Evolutionary conservation across 768 basidiomycete species (phyloP).

Genomic region (Dentipellis fragilis): DNA sequence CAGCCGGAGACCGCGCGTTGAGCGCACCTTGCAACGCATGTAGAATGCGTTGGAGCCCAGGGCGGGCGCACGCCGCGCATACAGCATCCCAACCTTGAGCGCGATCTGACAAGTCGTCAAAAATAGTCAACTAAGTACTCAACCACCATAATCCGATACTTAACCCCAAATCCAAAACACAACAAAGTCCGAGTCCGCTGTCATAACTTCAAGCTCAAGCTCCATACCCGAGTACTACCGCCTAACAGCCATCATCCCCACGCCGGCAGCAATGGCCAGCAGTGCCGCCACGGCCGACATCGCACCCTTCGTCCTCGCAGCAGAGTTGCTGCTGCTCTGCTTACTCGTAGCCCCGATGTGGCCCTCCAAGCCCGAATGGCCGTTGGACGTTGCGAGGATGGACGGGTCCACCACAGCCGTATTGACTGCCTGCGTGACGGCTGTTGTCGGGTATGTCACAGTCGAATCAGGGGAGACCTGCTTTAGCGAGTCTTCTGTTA

Average conservation of each 20-base stretch:
- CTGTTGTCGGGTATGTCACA: conserved; percentile 38
- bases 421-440: conserved; percentile 41
- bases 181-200: background rate
- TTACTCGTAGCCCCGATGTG: conserved; percentile 30
- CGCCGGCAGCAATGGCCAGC: background rate
- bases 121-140: background rate
- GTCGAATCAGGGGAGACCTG: conserved; percentile 29
- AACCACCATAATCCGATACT: background rate
- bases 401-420: conserved; percentile 45
- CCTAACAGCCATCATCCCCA: background rate
- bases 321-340: conserved; percentile 19
- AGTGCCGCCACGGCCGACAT: conserved; percentile 2
- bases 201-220: background rate
- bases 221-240: background rate
- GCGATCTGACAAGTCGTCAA: background rate
- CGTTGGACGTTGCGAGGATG: conserved; percentile 59
- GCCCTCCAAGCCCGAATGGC: conserved; percentile 26
- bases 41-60: too few relatives aligned
- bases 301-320: background rate
- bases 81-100: background rate
- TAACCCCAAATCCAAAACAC: too few relatives aligned
- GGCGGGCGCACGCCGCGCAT: background rate
- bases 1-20: too few relatives aligned
- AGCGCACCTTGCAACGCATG: background rate
- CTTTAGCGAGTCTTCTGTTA: conserved; percentile 32